Percentiles rank a stretch among this genome's conserved stretches.
phyloP scores from a whole-genome alignment of 352 stramenopile genomes.

The Phytophthora pini region DNA sequence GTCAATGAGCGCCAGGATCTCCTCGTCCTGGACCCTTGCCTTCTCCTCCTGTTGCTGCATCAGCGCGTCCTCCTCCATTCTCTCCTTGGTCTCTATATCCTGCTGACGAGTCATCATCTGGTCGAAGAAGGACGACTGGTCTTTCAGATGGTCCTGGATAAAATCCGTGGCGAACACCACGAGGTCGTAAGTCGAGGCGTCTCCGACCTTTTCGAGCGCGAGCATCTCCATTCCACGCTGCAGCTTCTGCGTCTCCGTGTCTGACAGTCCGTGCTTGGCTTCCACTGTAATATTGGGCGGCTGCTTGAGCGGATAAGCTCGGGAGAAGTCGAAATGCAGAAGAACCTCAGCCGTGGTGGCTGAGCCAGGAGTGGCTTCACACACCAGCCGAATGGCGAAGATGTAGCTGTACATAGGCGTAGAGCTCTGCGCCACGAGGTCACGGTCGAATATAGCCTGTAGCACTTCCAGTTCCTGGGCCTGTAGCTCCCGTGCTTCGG shows the following conservation, averaged over 20 bases:
- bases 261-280: slow-evolving; percentile 69
- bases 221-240: slow-evolving; percentile 60
- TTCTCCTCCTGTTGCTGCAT: slow-evolving; percentile 67
- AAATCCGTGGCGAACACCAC: slow-evolving; percentile 85
- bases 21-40: slow-evolving; percentile 68
- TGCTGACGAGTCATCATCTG: slow-evolving; percentile 89
- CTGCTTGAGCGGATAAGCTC: slow-evolving; percentile 70
- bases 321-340: slow-evolving; percentile 78
- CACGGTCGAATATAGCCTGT: slow-evolving; percentile 81
- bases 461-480: slow-evolving; percentile 84
- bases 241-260: slow-evolving; percentile 70
- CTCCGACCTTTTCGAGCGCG: slow-evolving; percentile 70
- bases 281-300: slow-evolving; percentile 77
- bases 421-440: slow-evolving; percentile 71
- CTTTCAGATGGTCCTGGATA: slow-evolving; percentile 81
- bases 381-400: slow-evolving; percentile 80
- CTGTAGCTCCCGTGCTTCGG: slow-evolving; percentile 70
- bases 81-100: slow-evolving; percentile 62
- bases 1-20: slow-evolving; percentile 83
- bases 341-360: slow-evolving; percentile 64
- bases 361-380: slow-evolving; percentile 49
- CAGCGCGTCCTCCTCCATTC: slow-evolving; percentile 62
- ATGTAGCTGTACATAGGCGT: slow-evolving; percentile 86
- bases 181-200: slow-evolving; percentile 85
- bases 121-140: slow-evolving; percentile 89